These are phyloP conservation scores for Babesia ovata DNA, from an alignment of 169 alveolate species.

Conservation along the genomic window DNA sequence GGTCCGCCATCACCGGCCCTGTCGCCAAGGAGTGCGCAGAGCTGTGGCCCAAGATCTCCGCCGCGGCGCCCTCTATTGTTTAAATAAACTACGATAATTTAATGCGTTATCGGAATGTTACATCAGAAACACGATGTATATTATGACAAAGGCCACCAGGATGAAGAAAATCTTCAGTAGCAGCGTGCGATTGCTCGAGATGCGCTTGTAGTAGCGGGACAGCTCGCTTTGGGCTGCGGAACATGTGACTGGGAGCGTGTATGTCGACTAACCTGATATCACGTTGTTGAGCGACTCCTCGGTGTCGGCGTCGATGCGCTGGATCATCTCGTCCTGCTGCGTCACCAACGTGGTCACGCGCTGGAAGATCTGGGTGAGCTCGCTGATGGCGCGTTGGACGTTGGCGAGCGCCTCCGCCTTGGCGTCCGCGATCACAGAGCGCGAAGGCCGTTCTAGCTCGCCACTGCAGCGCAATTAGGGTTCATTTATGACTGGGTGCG, in stretches of 20 bases:
- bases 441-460: slow-evolving; percentile 38
- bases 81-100: slow-evolving; percentile 68
- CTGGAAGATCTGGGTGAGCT: slow-evolving; percentile 77
- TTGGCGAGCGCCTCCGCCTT: slow-evolving; percentile 77
- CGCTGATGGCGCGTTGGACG: slow-evolving; percentile 78
- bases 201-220: slow-evolving; percentile 55
- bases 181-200: slow-evolving; percentile 65
- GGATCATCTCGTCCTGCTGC: slow-evolving; percentile 80
- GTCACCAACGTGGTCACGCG: slow-evolving; percentile 75
- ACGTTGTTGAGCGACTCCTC: slow-evolving; percentile 71
- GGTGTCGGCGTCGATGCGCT: slow-evolving; percentile 77
- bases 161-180: slow-evolving; percentile 49
- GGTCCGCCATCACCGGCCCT: slow-evolving; percentile 99
- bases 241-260: neutral
- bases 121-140: slow-evolving; percentile 47
- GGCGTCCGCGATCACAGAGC: slow-evolving; percentile 59
- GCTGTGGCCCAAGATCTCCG: slow-evolving; percentile 99
- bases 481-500: neutral
- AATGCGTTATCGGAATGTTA: slow-evolving; percentile 18
- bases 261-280: slow-evolving; percentile 63
- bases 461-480: slow-evolving; percentile 23
- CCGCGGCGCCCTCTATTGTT: slow-evolving; percentile 97
- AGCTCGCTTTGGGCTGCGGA: slow-evolving; percentile 58
- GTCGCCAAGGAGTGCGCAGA: slow-evolving; percentile 99
- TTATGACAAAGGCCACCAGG: slow-evolving; percentile 37